phyloP scores from a whole-genome alignment of 371 early-diverging fungal genomes.

The Conidiobolus incongruus region DNA sequence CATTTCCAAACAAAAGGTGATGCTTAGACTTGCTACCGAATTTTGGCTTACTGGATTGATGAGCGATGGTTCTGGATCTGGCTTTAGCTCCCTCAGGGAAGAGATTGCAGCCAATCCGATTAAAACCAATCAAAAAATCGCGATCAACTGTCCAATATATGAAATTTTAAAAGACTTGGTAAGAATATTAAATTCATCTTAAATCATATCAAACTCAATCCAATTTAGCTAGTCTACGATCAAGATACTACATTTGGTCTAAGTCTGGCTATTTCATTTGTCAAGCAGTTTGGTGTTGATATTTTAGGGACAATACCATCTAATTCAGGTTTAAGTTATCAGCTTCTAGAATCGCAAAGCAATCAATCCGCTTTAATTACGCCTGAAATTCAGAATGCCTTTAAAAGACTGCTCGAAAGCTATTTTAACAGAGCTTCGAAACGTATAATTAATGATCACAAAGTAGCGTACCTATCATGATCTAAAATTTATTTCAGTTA shows the following conservation, averaged over 20 bases:
- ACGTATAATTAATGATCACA: constrained; percentile 50
- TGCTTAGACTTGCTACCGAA: constrained; percentile 55
- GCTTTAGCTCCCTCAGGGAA: background rate
- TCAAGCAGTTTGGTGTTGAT: constrained; percentile 36
- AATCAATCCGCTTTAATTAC: constrained; percentile 4
- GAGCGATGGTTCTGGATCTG: background rate
- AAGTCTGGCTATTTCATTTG: constrained; percentile 48
- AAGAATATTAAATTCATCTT: background rate
- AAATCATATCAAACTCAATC: background rate
- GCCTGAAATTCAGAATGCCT: constrained; percentile 19
- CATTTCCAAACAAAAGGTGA: constrained; percentile 34
- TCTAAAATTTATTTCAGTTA: too few relatives aligned
- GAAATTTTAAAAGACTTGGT: constrained; percentile 14
- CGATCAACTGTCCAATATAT: too few relatives aligned
- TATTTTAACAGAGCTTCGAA: constrained; percentile 42
- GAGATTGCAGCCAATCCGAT: background rate
- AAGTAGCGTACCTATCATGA: constrained; percentile 13
- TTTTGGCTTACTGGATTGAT: constrained; percentile 36
- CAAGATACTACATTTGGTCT: constrained; percentile 37
- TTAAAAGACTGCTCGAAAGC: constrained; percentile 27
- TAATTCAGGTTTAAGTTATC: constrained; percentile 7
- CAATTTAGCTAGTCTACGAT: constrained; percentile 17
- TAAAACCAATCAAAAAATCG: too few relatives aligned
- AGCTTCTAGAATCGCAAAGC: constrained; percentile 7
- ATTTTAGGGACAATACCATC: constrained; percentile 22